These are phyloP conservation scores for Gastrodia elata DNA, from an alignment of 106 monocot genomes.

Conservation along the genomic window DNA sequence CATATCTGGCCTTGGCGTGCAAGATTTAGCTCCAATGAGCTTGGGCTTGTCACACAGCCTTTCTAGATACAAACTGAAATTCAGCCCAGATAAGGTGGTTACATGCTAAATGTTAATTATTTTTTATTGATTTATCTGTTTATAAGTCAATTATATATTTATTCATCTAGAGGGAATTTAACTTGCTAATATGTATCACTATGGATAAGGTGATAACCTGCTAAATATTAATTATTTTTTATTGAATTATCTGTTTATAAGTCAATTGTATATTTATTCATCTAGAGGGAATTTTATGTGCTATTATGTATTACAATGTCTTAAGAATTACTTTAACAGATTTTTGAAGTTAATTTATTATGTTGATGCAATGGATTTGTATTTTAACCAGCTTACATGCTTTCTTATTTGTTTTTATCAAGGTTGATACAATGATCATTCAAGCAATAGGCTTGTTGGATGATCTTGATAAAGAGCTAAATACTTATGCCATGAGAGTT, in stretches of 20 bases:
- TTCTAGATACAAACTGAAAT: constrained; percentile 92
- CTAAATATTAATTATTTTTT: too few relatives aligned
- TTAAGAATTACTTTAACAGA: neutral
- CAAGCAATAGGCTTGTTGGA: constrained; percentile 92
- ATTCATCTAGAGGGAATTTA: neutral
- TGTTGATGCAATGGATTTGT: neutral
- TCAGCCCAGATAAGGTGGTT: constrained; percentile 93
- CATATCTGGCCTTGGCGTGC: constrained; percentile 68
- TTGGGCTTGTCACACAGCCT: constrained; percentile 93
- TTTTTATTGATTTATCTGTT: neutral
- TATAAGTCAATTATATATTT: neutral
- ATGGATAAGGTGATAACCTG: too few relatives aligned
- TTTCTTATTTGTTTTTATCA: neutral
- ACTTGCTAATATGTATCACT: neutral
- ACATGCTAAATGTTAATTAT: neutral
- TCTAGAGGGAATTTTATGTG: neutral
- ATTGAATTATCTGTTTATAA: too few relatives aligned
- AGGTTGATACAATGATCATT: constrained; percentile 97
- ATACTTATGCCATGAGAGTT: constrained; percentile 95
- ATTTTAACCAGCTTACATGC: neutral
- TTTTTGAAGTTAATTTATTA: neutral
- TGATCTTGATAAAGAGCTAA: constrained; percentile 96
- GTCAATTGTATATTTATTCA: neutral
- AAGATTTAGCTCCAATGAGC: constrained; percentile 96
- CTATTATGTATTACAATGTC: neutral